A percentile compares a stretch with the other conserved stretches of the same genome.
Evolutionary conservation across 2,329 filamentous ascomycete species (phyloP).

Genomic region (Monilinia fructicola): DNA sequence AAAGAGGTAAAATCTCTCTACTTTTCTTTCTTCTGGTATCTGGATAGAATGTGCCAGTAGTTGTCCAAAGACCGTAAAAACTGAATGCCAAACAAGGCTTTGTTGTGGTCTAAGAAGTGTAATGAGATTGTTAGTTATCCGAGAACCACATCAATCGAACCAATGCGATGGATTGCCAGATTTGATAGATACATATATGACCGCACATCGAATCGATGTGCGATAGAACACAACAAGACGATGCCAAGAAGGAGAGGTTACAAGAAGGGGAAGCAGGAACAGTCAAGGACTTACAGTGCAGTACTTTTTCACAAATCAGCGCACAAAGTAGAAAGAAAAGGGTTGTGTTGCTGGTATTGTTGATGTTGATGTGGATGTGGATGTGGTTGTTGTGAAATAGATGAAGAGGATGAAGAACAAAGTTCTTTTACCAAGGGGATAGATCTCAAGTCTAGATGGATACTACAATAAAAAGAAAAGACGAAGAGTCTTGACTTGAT

Average conservation of each 20-base stretch:
- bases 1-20: neutral
- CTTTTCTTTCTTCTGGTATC: neutral
- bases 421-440: neutral
- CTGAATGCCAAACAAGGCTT: neutral
- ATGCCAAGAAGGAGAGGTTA: neutral
- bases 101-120: neutral
- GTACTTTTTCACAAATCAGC: neutral
- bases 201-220: neutral
- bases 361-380: too few species aligned
- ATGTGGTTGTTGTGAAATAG: too few species aligned
- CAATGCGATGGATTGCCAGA: neutral
- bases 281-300: neutral
- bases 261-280: neutral
- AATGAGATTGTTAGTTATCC: conserved; percentile 1
- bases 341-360: neutral
- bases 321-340: neutral
- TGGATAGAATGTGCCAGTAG: neutral
- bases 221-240: neutral
- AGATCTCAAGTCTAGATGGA: neutral
- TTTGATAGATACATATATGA: neutral
- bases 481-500: too few species aligned
- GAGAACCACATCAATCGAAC: neutral
- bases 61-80: neutral
- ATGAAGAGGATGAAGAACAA: neutral
- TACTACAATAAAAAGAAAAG: neutral